Conservation (phyloP, 2,329 filamentous ascomycete species). For the Talaromyces pinophilus region DNA sequence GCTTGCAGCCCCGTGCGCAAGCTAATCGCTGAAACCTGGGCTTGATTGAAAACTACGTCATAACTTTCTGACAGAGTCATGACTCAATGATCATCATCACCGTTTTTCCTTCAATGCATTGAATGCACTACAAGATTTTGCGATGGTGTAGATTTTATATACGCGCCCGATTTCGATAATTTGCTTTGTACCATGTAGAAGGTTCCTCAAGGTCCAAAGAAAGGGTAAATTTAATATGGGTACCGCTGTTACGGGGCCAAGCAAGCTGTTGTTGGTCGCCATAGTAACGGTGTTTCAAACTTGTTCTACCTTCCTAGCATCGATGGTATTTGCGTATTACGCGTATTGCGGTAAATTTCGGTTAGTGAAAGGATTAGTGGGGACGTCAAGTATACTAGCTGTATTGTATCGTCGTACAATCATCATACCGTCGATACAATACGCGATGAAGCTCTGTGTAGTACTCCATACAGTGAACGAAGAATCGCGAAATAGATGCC, state of each 20-base stretch:
- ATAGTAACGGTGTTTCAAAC: constrained; percentile 14
- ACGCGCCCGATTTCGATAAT: not conserved
- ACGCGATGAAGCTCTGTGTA: not conserved
- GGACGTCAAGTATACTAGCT: not conserved
- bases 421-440: not conserved
- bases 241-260: not conserved
- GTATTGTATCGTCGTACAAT: not conserved
- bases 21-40: constrained; percentile 9
- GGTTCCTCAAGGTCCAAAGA: not conserved
- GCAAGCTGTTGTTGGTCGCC: constrained; percentile 6
- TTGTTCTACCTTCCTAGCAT: not conserved
- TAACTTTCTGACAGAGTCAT: not conserved
- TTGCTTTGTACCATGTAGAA: not conserved
- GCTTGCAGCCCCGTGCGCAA: constrained; percentile 16
- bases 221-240: not conserved
- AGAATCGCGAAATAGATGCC: constrained; percentile 7
- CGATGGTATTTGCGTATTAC: not conserved
- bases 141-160: not conserved
- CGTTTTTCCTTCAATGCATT: not conserved
- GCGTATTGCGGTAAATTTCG: not conserved
- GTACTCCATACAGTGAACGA: not conserved
- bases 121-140: too few species aligned
- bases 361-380: not conserved
- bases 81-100: not conserved
- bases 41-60: not conserved